phyloP scores from a whole-genome alignment of 2,329 filamentous ascomycete species.

The Myotisia sp. region DNA sequence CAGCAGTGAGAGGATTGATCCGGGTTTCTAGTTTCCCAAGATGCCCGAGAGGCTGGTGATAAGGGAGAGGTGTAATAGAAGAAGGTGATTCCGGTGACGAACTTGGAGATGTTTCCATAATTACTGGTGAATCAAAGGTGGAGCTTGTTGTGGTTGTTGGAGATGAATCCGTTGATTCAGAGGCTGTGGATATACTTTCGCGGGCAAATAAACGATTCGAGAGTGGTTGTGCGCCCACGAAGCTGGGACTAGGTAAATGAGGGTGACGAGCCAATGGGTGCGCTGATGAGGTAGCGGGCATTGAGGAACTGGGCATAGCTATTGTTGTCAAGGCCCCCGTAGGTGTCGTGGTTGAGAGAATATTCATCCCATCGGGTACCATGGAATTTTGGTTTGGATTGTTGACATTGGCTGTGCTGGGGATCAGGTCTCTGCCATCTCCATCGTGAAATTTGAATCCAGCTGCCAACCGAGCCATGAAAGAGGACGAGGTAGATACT shows the following conservation, averaged over 20 bases:
- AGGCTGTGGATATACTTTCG: constrained; percentile 34
- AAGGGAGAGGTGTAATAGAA: constrained; percentile 48
- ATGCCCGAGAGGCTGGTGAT: background rate
- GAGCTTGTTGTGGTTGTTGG: constrained; percentile 90
- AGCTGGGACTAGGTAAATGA: no score
- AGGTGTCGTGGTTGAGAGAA: no score
- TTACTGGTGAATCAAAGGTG: constrained; percentile 77
- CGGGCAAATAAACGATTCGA: constrained; percentile 24
- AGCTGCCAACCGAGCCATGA: no score
- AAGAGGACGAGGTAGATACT: background rate
- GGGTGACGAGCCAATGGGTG: no score
- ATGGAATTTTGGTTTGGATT: no score
- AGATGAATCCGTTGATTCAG: constrained; percentile 82
- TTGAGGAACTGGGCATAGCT: background rate
- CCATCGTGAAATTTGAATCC: no score
- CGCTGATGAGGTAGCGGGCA: no score
- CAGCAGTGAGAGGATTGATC: background rate
- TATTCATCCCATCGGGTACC: no score
- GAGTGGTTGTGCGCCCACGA: no score
- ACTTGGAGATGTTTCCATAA: constrained; percentile 80
- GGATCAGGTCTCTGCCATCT: background rate
- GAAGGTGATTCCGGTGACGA: constrained; percentile 84
- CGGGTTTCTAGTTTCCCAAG: constrained; percentile 1
- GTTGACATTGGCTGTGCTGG: no score
- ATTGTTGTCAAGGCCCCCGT: no score